phyloP scores from a whole-genome alignment of 108 stramenopile genomes.

The Cyclotella cryptica region DNA sequence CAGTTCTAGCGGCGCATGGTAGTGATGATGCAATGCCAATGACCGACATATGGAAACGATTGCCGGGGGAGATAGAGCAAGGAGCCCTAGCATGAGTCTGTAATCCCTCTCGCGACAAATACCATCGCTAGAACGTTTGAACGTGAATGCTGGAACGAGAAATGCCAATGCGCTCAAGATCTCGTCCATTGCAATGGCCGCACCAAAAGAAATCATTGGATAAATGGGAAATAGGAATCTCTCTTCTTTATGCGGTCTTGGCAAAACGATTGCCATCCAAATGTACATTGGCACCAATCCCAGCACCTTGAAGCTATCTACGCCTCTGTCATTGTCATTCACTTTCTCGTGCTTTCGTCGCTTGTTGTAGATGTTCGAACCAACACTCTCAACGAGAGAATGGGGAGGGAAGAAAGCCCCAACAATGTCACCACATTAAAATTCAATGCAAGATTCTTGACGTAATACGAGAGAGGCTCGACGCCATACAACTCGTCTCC shows the following conservation, averaged over 20 bases:
- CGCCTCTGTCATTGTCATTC: not conserved
- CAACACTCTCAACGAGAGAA: constrained; percentile 15
- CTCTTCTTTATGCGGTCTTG: constrained; percentile 98
- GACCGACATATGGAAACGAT: constrained; percentile 65
- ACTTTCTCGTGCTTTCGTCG: too few relatives aligned
- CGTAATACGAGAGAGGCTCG: constrained; percentile 92
- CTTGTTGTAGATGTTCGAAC: not conserved
- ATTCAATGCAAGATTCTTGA: constrained; percentile 95
- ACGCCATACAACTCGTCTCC: constrained; percentile 97
- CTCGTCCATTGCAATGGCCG: constrained; percentile 41
- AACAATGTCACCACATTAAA: constrained; percentile 75
- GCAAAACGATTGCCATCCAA: constrained; percentile 85
- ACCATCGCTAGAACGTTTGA: not conserved
- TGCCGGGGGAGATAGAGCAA: constrained; percentile 44
- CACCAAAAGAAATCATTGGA: constrained; percentile 72
- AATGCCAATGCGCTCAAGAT: not conserved
- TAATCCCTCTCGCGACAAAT: not conserved
- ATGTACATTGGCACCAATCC: constrained; percentile 68
- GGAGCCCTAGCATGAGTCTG: constrained; percentile 29
- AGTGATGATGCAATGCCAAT: constrained; percentile 71
- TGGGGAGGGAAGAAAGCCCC: constrained; percentile 51
- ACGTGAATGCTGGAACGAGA: not conserved
- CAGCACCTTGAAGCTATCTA: constrained; percentile 29
- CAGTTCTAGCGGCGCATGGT: constrained; percentile 75
- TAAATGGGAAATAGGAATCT: constrained; percentile 94